Conservation (phyloP, 306 rosid genomes). For the Trifolium pratense region DNA sequence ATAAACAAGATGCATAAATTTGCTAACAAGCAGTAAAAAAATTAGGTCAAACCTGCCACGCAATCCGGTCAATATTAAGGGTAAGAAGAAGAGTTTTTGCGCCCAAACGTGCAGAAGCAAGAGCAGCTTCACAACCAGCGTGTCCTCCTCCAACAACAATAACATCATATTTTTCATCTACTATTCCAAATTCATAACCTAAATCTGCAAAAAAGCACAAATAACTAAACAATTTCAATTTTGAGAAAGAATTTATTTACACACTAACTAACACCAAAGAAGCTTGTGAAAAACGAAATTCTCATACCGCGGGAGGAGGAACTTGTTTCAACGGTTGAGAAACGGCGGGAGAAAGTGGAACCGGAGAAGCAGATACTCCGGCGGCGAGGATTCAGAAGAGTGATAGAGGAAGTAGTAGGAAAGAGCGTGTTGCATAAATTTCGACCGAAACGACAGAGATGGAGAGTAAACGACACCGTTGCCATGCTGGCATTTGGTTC, state of each 20-base stretch:
- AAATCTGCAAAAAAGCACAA: constrained; percentile 46
- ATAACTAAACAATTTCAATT: constrained; percentile 16
- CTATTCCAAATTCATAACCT: constrained; percentile 45
- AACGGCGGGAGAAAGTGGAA: constrained; percentile 50
- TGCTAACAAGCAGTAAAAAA: not conserved
- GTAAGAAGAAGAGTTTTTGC: constrained; percentile 94
- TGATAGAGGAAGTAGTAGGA: constrained; percentile 12
- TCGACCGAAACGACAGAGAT: constrained; percentile 67
- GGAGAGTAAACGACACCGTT: constrained; percentile 54
- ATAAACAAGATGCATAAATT: not conserved
- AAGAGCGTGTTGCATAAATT: constrained; percentile 44
- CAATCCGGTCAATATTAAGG: constrained; percentile 84
- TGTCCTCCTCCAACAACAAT: constrained; percentile 99
- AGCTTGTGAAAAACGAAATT: constrained; percentile 2
- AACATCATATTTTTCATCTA: constrained; percentile 80
- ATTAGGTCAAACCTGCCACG: constrained; percentile 79
- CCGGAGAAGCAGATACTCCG: constrained; percentile 43
- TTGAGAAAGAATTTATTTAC: not conserved
- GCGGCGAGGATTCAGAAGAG: constrained; percentile 46
- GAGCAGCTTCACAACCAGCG: constrained; percentile 94
- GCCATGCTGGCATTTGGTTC: constrained; percentile 50
- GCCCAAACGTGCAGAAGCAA: constrained; percentile 87
- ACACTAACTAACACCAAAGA: not conserved
- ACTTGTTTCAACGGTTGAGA: constrained; percentile 43
- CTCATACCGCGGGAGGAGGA: constrained; percentile 54